Percentiles rank a stretch among this genome's conserved stretches.
phyloP scores from a whole-genome alignment of 2,329 filamentous ascomycete species.

The Colletotrichum gigasporum region DNA sequence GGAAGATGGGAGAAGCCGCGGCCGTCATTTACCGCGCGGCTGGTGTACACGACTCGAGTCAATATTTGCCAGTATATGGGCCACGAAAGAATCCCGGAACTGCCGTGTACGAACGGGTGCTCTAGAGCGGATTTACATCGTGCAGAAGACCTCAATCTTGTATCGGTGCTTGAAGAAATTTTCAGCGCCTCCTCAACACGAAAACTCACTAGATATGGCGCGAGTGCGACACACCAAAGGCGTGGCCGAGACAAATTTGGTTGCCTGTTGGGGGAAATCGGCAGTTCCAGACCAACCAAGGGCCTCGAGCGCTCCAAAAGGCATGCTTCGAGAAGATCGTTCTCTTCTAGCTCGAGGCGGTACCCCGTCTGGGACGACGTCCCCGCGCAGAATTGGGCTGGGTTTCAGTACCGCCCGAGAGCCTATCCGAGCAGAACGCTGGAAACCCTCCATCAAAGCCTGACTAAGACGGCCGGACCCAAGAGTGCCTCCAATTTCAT shows the following conservation, averaged over 20 bases:
- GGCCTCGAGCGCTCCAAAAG: constrained; percentile 18
- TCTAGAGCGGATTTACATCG: neutral
- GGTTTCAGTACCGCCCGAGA: constrained; percentile 29
- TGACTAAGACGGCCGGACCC: constrained; percentile 9
- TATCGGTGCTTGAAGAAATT: neutral
- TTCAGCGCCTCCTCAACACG: neutral
- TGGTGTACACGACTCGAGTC: constrained; percentile 18
- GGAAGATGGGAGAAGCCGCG: constrained; percentile 8
- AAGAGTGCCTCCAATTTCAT: neutral
- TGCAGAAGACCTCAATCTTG: neutral
- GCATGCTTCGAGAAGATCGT: constrained; percentile 28
- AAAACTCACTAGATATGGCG: neutral
- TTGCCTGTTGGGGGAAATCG: constrained; percentile 7
- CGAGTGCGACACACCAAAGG: constrained; percentile 20
- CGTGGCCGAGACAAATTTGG: constrained; percentile 19
- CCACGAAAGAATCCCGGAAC: constrained; percentile 1
- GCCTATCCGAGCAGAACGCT: constrained; percentile 14
- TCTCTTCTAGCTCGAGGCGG: constrained; percentile 13
- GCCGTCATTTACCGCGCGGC: constrained; percentile 23
- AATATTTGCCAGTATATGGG: no score
- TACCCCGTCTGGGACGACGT: constrained; percentile 1
- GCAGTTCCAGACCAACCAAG: constrained; percentile 3
- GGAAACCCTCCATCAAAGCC: neutral
- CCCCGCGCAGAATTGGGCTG: neutral
- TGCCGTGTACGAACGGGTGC: neutral